Conservation (phyloP, 1,139 yeast species). For the Saccharomyces hybrid region DNA sequence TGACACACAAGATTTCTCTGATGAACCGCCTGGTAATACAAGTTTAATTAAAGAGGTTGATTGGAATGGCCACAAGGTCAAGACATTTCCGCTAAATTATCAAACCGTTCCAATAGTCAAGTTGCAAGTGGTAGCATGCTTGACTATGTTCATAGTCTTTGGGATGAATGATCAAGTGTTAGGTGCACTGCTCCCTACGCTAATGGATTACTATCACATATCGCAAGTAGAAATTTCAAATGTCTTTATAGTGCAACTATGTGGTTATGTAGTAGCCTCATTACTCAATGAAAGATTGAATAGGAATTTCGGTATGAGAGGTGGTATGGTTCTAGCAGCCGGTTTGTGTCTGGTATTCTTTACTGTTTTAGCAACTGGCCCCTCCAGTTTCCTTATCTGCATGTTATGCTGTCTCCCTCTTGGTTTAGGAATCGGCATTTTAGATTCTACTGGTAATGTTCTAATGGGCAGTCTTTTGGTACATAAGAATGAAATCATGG, state of each 20-base stretch:
- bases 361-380: slow-evolving; percentile 18
- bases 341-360: slow-evolving; percentile 17
- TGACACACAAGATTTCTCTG: background rate
- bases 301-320: slow-evolving; percentile 22
- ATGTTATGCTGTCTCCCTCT: slow-evolving; percentile 36
- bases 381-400: slow-evolving; percentile 30
- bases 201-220: slow-evolving; percentile 22
- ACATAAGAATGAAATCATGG: slow-evolving; percentile 53
- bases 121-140: slow-evolving; percentile 24
- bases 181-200: slow-evolving; percentile 29
- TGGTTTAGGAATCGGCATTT: slow-evolving; percentile 55
- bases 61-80: slow-evolving; percentile 24
- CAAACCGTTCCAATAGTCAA: slow-evolving; percentile 21
- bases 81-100: slow-evolving; percentile 25
- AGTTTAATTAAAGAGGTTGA: slow-evolving; percentile 12
- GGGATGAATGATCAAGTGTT: slow-evolving; percentile 31
- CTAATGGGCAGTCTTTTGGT: slow-evolving; percentile 51
- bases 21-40: background rate
- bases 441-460: slow-evolving; percentile 55
- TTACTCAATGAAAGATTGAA: slow-evolving; percentile 28
- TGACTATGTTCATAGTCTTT: slow-evolving; percentile 26
- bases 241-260: slow-evolving; percentile 26
- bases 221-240: slow-evolving; percentile 24
- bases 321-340: slow-evolving; percentile 23
- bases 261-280: slow-evolving; percentile 28